phyloP scores from a whole-genome alignment of 148 eudicot species.

The Camellia granthamiana region DNA sequence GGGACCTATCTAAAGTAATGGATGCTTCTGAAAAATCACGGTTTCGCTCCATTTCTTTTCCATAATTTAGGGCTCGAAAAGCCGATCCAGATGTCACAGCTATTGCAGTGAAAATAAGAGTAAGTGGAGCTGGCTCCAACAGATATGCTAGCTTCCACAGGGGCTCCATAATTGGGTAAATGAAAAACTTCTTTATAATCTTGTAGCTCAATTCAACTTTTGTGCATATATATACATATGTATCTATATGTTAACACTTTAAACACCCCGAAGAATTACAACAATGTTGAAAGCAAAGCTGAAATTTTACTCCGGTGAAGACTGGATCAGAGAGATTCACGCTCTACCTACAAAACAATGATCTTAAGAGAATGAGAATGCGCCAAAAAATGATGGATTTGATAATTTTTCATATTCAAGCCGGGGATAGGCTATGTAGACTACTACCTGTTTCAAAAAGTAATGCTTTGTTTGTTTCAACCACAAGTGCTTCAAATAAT shows the following conservation, averaged over 20 bases:
- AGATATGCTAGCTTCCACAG: conserved; percentile 76
- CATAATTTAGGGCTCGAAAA: conserved; percentile 80
- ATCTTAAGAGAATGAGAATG: background rate
- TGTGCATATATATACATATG: background rate
- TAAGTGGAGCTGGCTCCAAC: conserved; percentile 86
- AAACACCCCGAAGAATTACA: conserved; percentile 9
- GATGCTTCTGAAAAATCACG: conserved; percentile 89
- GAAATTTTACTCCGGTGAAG: conserved; percentile 26
- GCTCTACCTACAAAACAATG: conserved; percentile 34
- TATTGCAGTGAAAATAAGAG: conserved; percentile 83
- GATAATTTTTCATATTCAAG: background rate
- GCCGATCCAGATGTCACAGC: conserved; percentile 90
- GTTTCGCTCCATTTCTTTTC: conserved; percentile 94
- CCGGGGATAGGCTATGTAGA: too few relatives aligned
- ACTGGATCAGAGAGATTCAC: conserved; percentile 27
- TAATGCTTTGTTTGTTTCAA: background rate
- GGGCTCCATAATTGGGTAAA: conserved; percentile 58
- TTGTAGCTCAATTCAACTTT: conserved; percentile 10
- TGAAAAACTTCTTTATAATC: conserved; percentile 4
- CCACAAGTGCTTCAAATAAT: background rate
- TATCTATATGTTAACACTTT: background rate
- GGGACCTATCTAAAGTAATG: conserved; percentile 87
- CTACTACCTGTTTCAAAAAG: background rate
- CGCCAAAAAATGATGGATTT: background rate
- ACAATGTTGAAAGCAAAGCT: conserved; percentile 18